phyloP scores from a whole-genome alignment of 805 yeast genomes.

The Zygosaccharomyces gambellarensis region DNA sequence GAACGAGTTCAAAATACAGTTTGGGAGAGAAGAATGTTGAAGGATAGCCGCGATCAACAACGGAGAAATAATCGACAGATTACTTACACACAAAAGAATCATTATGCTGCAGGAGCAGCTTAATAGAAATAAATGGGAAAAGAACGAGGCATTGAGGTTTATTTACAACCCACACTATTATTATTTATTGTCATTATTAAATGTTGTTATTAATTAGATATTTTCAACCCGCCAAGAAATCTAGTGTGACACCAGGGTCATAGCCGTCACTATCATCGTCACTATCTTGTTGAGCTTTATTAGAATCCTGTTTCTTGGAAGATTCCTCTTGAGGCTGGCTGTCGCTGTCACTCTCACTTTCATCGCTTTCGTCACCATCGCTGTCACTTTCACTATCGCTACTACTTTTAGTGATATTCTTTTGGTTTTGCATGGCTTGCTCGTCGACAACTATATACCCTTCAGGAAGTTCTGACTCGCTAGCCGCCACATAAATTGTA shows the following conservation, averaged over 20 bases:
- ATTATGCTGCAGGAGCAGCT: constrained; percentile 31
- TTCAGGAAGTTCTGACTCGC: constrained; percentile 22
- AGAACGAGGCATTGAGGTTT: background rate
- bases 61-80: constrained; percentile 23
- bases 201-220: background rate
- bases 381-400: constrained; percentile 9
- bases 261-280: constrained; percentile 23
- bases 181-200: background rate
- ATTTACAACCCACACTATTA: background rate
- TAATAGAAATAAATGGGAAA: constrained; percentile 2
- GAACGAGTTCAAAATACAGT: constrained; percentile 38
- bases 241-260: constrained; percentile 27
- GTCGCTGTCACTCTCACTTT: constrained; percentile 3
- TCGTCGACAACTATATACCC: constrained; percentile 28
- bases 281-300: background rate
- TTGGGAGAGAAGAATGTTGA: constrained; percentile 24
- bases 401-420: constrained; percentile 11
- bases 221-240: constrained; percentile 20
- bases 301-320: constrained; percentile 6
- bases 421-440: constrained; percentile 13
- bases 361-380: constrained; percentile 13
- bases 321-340: constrained; percentile 19
- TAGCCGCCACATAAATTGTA: constrained; percentile 47
- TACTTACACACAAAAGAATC: constrained; percentile 24
- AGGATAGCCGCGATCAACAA: constrained; percentile 15